Conservation (phyloP, 495 filamentous ascomycete species). For the Penicillium ucsense region DNA sequence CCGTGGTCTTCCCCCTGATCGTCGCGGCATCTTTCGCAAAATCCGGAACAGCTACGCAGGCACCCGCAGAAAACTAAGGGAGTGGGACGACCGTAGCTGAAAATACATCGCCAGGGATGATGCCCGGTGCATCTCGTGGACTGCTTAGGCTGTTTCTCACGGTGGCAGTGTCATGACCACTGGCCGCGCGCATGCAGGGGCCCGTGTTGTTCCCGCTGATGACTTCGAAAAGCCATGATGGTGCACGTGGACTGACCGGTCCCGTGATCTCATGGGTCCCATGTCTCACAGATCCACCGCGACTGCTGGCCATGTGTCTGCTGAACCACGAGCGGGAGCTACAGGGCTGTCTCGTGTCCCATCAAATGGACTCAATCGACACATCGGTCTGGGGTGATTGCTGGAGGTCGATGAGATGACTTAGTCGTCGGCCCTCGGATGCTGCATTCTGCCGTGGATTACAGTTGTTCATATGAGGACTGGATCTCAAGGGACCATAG, state of each 20-base stretch:
- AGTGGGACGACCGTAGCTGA: not conserved
- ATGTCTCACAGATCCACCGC: not conserved
- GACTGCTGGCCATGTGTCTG: not conserved
- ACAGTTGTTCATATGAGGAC: no score
- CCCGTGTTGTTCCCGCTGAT: not conserved
- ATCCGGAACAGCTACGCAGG: conserved; percentile 4
- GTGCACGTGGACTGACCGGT: not conserved
- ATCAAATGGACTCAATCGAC: no score
- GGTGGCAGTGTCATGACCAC: not conserved
- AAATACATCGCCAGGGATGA: not conserved
- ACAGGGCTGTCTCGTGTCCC: no score
- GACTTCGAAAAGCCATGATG: not conserved
- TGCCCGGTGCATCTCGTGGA: not conserved
- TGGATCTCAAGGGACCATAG: no score
- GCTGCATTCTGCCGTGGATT: no score
- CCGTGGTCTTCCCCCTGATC: conserved; percentile 84
- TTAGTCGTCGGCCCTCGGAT: no score
- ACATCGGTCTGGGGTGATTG: no score
- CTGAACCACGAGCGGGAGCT: no score
- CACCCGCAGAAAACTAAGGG: conserved; percentile 3
- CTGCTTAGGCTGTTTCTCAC: not conserved
- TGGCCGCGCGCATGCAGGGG: not conserved
- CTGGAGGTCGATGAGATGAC: no score
- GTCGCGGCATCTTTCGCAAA: conserved; percentile 86
- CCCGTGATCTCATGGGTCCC: not conserved